Conservation (phyloP, 2,329 filamentous ascomycete genomes). For the Botrytis fabae region DNA sequence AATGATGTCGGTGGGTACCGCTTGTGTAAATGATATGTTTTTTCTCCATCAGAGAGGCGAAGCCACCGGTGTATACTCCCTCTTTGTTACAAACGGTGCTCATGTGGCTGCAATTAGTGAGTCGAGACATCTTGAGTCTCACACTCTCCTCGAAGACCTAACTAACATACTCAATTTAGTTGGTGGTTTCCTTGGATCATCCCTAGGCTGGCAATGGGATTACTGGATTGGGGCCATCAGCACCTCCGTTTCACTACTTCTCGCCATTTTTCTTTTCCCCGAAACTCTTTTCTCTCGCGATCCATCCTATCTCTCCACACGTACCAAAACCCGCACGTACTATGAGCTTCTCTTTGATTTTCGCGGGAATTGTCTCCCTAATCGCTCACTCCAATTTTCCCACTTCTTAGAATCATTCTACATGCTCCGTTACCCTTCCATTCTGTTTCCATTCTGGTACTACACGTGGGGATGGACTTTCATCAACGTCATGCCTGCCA, state of each 20-base stretch:
- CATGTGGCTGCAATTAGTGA: constrained; percentile 38
- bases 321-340: constrained; percentile 33
- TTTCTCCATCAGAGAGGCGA: constrained; percentile 39
- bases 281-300: constrained; percentile 40
- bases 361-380: constrained; percentile 34
- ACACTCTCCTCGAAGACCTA: not conserved
- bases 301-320: constrained; percentile 31
- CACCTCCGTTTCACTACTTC: constrained; percentile 31
- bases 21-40: constrained; percentile 39
- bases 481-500: constrained; percentile 38
- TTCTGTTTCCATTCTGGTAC: constrained; percentile 38
- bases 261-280: constrained; percentile 39
- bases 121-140: constrained; percentile 14
- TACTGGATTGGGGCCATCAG: constrained; percentile 38
- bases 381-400: constrained; percentile 31
- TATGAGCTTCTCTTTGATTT: constrained; percentile 35
- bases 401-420: constrained; percentile 37
- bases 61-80: constrained; percentile 38
- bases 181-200: constrained; percentile 37
- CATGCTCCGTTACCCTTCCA: constrained; percentile 38
- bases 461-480: constrained; percentile 39
- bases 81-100: constrained; percentile 39
- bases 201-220: constrained; percentile 39
- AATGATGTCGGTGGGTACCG: constrained; percentile 39
- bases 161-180: constrained; percentile 26